Percentiles rank a stretch among this genome's conserved stretches.
phyloP scores from a whole-genome alignment of 2,329 filamentous ascomycete species.

The Fusarium praegraminearum region DNA sequence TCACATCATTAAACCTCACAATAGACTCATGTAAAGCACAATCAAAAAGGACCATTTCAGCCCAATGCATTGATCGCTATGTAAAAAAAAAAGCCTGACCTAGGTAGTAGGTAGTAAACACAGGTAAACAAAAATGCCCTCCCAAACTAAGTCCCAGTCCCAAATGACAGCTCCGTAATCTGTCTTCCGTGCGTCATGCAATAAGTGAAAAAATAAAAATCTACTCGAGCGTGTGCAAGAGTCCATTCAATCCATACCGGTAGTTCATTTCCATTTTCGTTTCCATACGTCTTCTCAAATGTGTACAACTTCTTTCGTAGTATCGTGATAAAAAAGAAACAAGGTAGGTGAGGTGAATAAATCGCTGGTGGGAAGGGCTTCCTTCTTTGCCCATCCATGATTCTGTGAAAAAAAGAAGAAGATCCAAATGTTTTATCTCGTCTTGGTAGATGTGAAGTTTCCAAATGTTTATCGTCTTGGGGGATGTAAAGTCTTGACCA shows the following conservation, averaged over 20 bases:
- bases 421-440: constrained; percentile 32
- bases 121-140: neutral
- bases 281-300: neutral
- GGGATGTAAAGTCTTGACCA: neutral
- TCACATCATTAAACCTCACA: neutral
- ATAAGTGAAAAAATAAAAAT: constrained; percentile 6
- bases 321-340: constrained; percentile 17
- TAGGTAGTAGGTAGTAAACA: neutral
- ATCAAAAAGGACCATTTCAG: neutral
- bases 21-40: neutral
- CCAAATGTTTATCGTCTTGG: constrained; percentile 15
- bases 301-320: constrained; percentile 13
- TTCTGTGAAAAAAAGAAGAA: constrained; percentile 7
- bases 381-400: constrained; percentile 34
- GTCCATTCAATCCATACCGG: constrained; percentile 1
- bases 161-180: constrained; percentile 38
- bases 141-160: constrained; percentile 13
- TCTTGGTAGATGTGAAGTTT: constrained; percentile 12
- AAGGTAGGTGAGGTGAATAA: constrained; percentile 21
- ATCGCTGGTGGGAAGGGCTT: constrained; percentile 31
- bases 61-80: constrained; percentile 14
- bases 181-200: constrained; percentile 39
- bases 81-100: neutral
- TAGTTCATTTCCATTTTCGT: neutral
- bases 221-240: constrained; percentile 30